Evolutionary conservation across 2,329 filamentous ascomycete species (phyloP).

Genomic region (Fusarium anguioides): DNA sequence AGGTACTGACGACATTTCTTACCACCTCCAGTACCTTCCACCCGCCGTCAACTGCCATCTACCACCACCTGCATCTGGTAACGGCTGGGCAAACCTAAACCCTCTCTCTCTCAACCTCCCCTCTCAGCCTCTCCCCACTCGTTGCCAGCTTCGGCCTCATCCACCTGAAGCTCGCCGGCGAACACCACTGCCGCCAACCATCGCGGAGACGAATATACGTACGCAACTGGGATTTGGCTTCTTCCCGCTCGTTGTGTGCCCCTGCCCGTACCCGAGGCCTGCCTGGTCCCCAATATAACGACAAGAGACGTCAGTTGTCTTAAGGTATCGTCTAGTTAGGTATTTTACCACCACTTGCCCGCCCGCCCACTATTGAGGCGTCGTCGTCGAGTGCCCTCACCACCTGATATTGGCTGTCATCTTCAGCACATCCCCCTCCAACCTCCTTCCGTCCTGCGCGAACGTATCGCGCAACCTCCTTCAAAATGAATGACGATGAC

Average conservation of each 20-base stretch:
- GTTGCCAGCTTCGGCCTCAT: conserved; percentile 36
- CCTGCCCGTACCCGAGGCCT: neutral
- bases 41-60: conserved; percentile 6
- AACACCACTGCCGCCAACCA: conserved; percentile 15
- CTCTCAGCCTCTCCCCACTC: conserved; percentile 23
- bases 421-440: conserved; percentile 19
- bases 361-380: conserved; percentile 17
- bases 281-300: conserved; percentile 24
- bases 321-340: conserved; percentile 14
- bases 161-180: conserved; percentile 28
- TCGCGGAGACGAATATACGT: conserved; percentile 16
- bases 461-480: conserved; percentile 54
- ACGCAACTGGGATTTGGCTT: conserved; percentile 19
- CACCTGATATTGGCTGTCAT: conserved; percentile 30
- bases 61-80: conserved; percentile 14
- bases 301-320: conserved; percentile 32
- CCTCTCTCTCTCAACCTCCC: conserved; percentile 28
- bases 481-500: conserved; percentile 72
- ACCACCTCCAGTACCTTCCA: conserved; percentile 8
- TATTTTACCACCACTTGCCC: conserved; percentile 15
- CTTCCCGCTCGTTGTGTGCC: conserved; percentile 7
- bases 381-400: conserved; percentile 19
- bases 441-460: conserved; percentile 50
- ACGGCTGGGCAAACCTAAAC: conserved; percentile 31
- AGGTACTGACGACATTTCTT: conserved; percentile 52